Percentiles rank a stretch among this genome's conserved stretches.
Conservation (phyloP, 2,329 filamentous ascomycete genomes). For the Phyllosticta citrichinensis region DNA sequence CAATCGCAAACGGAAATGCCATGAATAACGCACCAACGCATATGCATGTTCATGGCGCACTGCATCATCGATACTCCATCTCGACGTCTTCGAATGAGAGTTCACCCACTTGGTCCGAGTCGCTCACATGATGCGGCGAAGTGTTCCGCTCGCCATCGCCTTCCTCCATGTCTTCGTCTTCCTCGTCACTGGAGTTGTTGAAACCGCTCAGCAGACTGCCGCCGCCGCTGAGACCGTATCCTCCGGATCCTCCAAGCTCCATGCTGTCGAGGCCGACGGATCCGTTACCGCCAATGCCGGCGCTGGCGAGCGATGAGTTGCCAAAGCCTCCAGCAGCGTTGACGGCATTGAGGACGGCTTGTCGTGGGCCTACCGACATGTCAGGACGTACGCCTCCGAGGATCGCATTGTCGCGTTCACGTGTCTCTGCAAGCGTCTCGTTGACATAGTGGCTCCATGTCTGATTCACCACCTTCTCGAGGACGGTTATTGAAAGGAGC, state of each 20-base stretch:
- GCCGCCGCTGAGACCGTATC: conserved; percentile 62
- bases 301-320: conserved; percentile 61
- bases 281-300: conserved; percentile 62
- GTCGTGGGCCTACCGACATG: conserved; percentile 70
- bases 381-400: conserved; percentile 90
- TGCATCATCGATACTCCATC: conserved; percentile 47
- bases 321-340: conserved; percentile 49
- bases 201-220: conserved; percentile 79
- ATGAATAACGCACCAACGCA: conserved; percentile 9
- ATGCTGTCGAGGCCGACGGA: conserved; percentile 47
- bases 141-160: conserved; percentile 59
- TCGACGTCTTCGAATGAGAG: conserved; percentile 52
- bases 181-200: conserved; percentile 89
- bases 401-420: conserved; percentile 96
- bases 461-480: conserved; percentile 79
- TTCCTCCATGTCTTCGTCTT: conserved; percentile 88
- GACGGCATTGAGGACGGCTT: conserved; percentile 53
- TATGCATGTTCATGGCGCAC: conserved; percentile 4
- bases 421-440: conserved; percentile 80
- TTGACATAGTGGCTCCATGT: conserved; percentile 95
- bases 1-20: conserved; percentile 1
- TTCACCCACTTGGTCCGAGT: conserved; percentile 58
- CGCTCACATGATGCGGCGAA: conserved; percentile 35
- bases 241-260: conserved; percentile 53
- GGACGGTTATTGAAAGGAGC: conserved; percentile 68